These are phyloP conservation scores for Acmispon strigosus DNA, from an alignment of 306 rosid genomes.

Conservation along the genomic window DNA sequence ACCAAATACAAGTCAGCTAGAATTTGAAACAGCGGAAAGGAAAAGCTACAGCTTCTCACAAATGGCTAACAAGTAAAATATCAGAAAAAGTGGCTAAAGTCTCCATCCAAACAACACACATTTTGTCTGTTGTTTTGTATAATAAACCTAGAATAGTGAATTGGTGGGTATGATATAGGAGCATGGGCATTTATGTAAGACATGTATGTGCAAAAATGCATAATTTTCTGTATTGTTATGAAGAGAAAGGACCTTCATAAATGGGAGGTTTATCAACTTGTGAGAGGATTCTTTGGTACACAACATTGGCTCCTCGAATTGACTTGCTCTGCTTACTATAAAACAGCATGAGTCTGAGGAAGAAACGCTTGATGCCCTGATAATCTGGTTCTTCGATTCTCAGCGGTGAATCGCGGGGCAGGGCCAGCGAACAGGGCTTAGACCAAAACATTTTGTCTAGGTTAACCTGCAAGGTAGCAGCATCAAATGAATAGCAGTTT, in stretches of 20 bases:
- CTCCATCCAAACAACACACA: background rate
- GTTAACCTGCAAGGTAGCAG: conserved; percentile 45
- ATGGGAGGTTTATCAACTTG: conserved; percentile 85
- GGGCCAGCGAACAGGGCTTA: conserved; percentile 69
- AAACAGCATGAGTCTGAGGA: conserved; percentile 64
- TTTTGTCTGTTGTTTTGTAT: background rate
- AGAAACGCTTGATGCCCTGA: conserved; percentile 57
- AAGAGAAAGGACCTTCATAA: conserved; percentile 55
- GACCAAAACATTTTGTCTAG: conserved; percentile 75
- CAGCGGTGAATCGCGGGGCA: conserved; percentile 56
- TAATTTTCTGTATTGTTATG: background rate
- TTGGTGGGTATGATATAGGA: background rate
- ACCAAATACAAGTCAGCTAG: background rate
- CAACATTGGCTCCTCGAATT: conserved; percentile 89
- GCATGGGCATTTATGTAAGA: background rate
- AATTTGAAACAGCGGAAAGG: background rate
- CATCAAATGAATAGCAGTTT: background rate
- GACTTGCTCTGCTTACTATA: conserved; percentile 91
- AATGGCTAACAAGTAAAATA: background rate
- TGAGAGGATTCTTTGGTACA: conserved; percentile 57
- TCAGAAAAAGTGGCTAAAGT: background rate
- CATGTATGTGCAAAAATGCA: no score
- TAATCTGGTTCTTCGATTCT: conserved; percentile 76
- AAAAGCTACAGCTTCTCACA: background rate
- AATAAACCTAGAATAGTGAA: background rate